Evolutionary conservation across 768 basidiomycete genomes (phyloP).

Genomic region (Trametes sanguinea): DNA sequence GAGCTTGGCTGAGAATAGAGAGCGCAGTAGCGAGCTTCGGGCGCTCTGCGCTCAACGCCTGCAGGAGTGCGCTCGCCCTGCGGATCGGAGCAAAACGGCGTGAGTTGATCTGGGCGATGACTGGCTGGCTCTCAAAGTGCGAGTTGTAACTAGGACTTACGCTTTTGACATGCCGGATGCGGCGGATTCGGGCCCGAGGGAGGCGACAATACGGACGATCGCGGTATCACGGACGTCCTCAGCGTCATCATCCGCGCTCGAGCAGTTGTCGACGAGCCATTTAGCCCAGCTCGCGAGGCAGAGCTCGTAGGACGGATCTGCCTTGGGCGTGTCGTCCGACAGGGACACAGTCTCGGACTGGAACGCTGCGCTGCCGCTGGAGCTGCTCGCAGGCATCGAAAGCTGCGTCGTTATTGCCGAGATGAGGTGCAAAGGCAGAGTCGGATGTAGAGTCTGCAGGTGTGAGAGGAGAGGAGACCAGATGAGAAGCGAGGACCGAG

Average conservation of each 20-base stretch:
- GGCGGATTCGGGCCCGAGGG: constrained; percentile 43
- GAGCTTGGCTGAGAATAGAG: constrained; percentile 9
- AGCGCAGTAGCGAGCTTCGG: constrained; percentile 22
- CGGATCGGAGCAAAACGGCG: background rate
- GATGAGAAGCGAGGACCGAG: constrained; percentile 48
- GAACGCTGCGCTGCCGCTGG: background rate
- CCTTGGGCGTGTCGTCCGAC: constrained; percentile 25
- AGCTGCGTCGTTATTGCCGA: constrained; percentile 45
- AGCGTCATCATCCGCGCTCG: constrained; percentile 38
- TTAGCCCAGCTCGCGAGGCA: constrained; percentile 71
- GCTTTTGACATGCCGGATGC: constrained; percentile 29
- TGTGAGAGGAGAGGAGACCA: constrained; percentile 70
- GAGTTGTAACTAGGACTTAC: constrained; percentile 32
- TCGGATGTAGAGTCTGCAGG: constrained; percentile 54
- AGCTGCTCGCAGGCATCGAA: constrained; percentile 14
- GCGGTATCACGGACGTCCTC: constrained; percentile 47
- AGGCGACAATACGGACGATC: constrained; percentile 48
- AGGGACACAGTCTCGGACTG: constrained; percentile 17
- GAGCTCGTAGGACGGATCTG: constrained; percentile 50
- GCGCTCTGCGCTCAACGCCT: constrained; percentile 42
- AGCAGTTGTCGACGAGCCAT: constrained; percentile 52
- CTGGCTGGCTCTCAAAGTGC: too few species aligned
- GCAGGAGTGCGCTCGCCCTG: constrained; percentile 41
- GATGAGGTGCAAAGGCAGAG: constrained; percentile 53
- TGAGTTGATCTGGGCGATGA: background rate